Evolutionary conservation across 306 rosid genomes (phyloP).

Genomic region (Cyamopsis tetragonoloba): DNA sequence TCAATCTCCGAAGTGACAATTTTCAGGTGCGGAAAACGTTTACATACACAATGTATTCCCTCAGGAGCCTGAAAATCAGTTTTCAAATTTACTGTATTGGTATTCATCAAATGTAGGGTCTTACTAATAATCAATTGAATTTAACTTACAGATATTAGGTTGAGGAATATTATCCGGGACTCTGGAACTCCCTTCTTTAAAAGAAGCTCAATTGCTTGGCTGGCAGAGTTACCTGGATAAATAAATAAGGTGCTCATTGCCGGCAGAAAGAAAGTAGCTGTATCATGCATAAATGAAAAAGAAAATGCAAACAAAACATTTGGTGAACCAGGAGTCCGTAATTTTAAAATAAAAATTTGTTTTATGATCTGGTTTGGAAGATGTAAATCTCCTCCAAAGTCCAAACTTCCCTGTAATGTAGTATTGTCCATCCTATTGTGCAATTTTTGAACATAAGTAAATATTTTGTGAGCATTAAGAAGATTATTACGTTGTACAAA

Average conservation of each 20-base stretch:
- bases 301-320: background rate
- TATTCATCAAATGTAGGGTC: background rate
- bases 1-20: conserved; percentile 92
- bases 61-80: conserved; percentile 67
- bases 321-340: background rate
- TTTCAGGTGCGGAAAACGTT: conserved; percentile 68
- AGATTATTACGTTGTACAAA: background rate
- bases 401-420: background rate
- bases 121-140: background rate
- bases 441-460: background rate
- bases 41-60: conserved; percentile 74
- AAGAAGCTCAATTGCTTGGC: conserved; percentile 86
- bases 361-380: background rate
- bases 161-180: conserved; percentile 77
- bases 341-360: background rate
- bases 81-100: background rate
- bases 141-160: conserved; percentile 77
- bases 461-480: background rate
- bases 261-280: background rate
- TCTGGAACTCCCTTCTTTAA: conserved; percentile 88
- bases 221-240: conserved; percentile 72
- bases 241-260: background rate
- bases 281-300: background rate
- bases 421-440: background rate
- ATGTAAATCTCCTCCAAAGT: background rate